Percentiles rank a stretch among this genome's conserved stretches.
Evolutionary conservation across 2,329 filamentous ascomycete genomes (phyloP).

Genomic region (Sporothrix humicola): DNA sequence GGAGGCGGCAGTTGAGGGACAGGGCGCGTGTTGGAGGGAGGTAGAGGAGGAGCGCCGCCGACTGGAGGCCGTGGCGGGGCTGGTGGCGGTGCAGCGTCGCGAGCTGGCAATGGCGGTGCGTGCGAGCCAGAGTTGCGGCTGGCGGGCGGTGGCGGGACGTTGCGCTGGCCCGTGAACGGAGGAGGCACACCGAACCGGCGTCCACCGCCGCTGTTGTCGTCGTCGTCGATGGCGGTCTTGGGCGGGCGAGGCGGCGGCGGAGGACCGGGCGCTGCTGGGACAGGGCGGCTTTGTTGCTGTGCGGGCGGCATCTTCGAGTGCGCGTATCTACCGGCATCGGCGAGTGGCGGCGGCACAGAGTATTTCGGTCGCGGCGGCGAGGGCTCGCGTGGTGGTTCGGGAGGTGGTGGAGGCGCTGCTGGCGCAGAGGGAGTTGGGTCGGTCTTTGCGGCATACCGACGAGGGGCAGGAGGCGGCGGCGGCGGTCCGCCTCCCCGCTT

Average conservation of each 20-base stretch:
- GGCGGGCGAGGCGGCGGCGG: conserved; percentile 71
- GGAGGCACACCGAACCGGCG: conserved; percentile 79
- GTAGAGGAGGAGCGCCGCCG: conserved; percentile 54
- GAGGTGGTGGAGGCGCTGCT: conserved; percentile 47
- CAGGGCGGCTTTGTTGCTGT: conserved; percentile 53
- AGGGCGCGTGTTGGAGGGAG: conserved; percentile 59
- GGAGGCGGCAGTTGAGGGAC: conserved; percentile 59
- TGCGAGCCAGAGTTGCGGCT: conserved; percentile 52
- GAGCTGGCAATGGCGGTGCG: conserved; percentile 23
- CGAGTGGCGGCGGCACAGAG: conserved; percentile 82
- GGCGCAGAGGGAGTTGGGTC: conserved; percentile 47
- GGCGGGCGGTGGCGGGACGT: conserved; percentile 76
- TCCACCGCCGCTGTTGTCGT: conserved; percentile 54
- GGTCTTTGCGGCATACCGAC: conserved; percentile 59
- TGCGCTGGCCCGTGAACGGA: conserved; percentile 72
- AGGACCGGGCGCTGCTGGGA: conserved; percentile 61
- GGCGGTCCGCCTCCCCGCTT: conserved; percentile 55
- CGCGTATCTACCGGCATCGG: conserved; percentile 88
- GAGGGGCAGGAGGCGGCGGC: conserved; percentile 63
- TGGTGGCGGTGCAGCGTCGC: conserved; percentile 28
- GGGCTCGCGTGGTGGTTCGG: conserved; percentile 71
- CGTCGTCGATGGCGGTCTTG: conserved; percentile 74
- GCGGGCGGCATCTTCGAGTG: conserved; percentile 55
- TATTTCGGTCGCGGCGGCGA: conserved; percentile 77
- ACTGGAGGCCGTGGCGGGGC: conserved; percentile 58